A percentile compares a stretch with the other conserved stretches of the same genome.
phyloP scores from a whole-genome alignment of 108 stramenopile genomes.

The Cyclotella sp. region DNA sequence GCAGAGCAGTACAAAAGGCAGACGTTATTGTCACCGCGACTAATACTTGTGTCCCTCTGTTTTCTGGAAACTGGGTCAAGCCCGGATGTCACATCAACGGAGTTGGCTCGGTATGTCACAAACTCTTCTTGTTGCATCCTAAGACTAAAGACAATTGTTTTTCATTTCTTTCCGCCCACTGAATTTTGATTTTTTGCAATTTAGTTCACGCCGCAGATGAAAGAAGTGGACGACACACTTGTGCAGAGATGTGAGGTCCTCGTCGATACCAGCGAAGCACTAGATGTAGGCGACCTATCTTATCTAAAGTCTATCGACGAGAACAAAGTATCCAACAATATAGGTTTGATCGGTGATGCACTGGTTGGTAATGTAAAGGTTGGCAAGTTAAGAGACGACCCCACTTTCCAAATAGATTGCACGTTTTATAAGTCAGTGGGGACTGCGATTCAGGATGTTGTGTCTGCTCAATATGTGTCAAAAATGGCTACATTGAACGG shows the following conservation, averaged over 20 bases:
- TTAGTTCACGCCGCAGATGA: slow-evolving; percentile 70
- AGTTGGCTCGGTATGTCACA: slow-evolving; percentile 54
- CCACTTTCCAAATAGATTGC: slow-evolving; percentile 43
- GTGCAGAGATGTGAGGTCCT: slow-evolving; percentile 55
- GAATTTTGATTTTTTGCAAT: background rate
- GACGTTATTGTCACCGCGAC: slow-evolving; percentile 72
- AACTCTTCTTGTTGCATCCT: background rate
- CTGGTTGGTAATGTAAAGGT: slow-evolving; percentile 32
- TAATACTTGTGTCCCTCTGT: slow-evolving; percentile 74
- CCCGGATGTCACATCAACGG: slow-evolving; percentile 74
- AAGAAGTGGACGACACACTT: slow-evolving; percentile 62
- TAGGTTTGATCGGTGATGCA: slow-evolving; percentile 66
- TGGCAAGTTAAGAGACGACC: slow-evolving; percentile 30
- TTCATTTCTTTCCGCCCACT: background rate
- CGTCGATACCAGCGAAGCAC: slow-evolving; percentile 78
- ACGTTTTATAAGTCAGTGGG: slow-evolving; percentile 83
- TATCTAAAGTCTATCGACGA: slow-evolving; percentile 51
- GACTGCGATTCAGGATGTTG: slow-evolving; percentile 81
- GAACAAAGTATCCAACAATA: slow-evolving; percentile 37
- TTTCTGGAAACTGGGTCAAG: slow-evolving; percentile 51
- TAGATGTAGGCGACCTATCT: slow-evolving; percentile 72
- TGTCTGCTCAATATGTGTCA: slow-evolving; percentile 60
- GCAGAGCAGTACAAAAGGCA: slow-evolving; percentile 54
- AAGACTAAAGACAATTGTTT: background rate
- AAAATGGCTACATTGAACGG: slow-evolving; percentile 28